Conservation (phyloP, 208 protist species). For the Leishmania martiniquensis region DNA sequence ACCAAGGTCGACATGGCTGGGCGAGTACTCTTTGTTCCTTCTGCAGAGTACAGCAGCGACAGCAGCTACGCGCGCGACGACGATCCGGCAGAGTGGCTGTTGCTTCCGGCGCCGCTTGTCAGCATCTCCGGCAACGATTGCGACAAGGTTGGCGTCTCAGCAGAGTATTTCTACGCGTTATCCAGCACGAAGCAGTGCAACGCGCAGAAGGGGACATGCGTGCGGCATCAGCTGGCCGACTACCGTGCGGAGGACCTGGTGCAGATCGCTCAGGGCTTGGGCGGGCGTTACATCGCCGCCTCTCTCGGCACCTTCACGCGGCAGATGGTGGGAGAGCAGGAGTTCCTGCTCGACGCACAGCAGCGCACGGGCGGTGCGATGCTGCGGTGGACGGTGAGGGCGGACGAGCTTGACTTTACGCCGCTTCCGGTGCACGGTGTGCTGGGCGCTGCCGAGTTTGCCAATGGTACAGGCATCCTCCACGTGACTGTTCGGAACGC, state of each 20-base stretch:
- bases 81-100: constrained; percentile 61
- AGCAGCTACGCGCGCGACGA: not conserved
- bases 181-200: constrained; percentile 34
- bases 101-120: constrained; percentile 53
- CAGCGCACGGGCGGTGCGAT: constrained; percentile 24
- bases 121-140: constrained; percentile 55
- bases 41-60: not conserved
- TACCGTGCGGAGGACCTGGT: constrained; percentile 43
- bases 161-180: constrained; percentile 48
- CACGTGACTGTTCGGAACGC: constrained; percentile 17
- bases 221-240: constrained; percentile 68
- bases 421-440: constrained; percentile 36
- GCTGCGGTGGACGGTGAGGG: constrained; percentile 50
- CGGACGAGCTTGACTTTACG: constrained; percentile 45
- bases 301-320: constrained; percentile 37
- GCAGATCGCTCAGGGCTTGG: constrained; percentile 26
- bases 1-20: constrained; percentile 22
- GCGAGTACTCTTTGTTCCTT: constrained; percentile 54
- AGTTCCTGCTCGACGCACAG: constrained; percentile 32
- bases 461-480: not conserved
- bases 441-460: constrained; percentile 7
- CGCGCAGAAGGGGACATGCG: constrained; percentile 40
- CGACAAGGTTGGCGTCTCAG: constrained; percentile 66
- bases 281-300: constrained; percentile 46
- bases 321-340: constrained; percentile 7